These are phyloP conservation scores for Pistacia atlantica DNA, from an alignment of 345 rosid species.

Conservation along the genomic window DNA sequence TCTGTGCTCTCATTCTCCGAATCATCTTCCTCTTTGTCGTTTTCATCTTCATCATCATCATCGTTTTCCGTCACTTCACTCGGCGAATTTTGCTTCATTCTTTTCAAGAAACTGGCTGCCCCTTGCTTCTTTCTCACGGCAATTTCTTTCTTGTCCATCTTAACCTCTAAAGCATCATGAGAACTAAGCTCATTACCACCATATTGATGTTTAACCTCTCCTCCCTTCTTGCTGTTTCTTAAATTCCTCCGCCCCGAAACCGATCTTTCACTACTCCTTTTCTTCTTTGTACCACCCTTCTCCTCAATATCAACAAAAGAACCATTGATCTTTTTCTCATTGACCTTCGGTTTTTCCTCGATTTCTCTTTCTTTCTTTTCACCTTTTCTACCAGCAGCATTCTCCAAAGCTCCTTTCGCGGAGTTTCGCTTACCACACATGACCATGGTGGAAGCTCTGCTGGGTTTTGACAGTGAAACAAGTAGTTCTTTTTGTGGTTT, in stretches of 20 bases:
- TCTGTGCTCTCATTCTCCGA: constrained; percentile 28
- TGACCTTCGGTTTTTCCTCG: constrained; percentile 28
- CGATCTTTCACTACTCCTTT: constrained; percentile 33
- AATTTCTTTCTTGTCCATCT: constrained; percentile 38
- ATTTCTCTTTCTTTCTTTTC: constrained; percentile 20
- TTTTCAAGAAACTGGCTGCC: constrained; percentile 49
- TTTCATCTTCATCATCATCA: constrained; percentile 13
- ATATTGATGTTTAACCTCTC: constrained; percentile 32
- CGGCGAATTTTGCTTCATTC: constrained; percentile 55
- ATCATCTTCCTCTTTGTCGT: constrained; percentile 19
- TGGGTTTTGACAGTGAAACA: constrained; percentile 22
- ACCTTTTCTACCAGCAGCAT: constrained; percentile 16
- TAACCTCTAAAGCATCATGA: constrained; percentile 40
- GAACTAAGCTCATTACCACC: constrained; percentile 61
- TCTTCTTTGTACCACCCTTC: constrained; percentile 32
- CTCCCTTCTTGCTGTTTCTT: constrained; percentile 26
- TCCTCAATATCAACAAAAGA: constrained; percentile 19
- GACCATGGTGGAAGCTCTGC: constrained; percentile 33
- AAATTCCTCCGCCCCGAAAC: constrained; percentile 21
- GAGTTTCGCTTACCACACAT: constrained; percentile 34
- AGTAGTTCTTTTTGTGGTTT: neutral
- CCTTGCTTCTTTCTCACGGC: constrained; percentile 40
- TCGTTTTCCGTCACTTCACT: constrained; percentile 22
- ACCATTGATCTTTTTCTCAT: constrained; percentile 19
- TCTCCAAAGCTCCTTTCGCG: constrained; percentile 22